These are phyloP conservation scores for Rhododendron molle DNA, from an alignment of 148 eudicot species.

Conservation along the genomic window DNA sequence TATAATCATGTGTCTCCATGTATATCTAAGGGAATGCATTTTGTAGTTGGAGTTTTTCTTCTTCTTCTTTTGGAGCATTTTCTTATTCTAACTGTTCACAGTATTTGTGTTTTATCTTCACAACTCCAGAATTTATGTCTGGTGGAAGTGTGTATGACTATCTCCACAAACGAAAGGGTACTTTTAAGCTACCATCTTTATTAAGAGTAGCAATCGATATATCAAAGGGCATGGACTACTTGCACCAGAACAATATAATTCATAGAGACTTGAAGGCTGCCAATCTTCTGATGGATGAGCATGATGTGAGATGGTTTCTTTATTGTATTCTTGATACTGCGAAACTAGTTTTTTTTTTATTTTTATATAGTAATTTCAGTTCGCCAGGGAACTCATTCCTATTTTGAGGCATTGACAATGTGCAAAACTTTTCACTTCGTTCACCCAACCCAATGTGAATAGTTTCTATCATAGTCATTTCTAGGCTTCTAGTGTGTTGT, in stretches of 20 bases:
- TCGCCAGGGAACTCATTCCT: neutral
- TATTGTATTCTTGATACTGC: neutral
- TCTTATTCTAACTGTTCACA: neutral
- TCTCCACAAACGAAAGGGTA: slow-evolving; percentile 87
- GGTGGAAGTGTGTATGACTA: slow-evolving; percentile 96
- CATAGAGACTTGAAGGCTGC: slow-evolving; percentile 94
- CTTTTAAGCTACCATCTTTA: slow-evolving; percentile 76
- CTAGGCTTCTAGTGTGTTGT: neutral
- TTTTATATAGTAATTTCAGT: neutral
- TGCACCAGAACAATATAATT: slow-evolving; percentile 89
- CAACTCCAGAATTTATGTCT: slow-evolving; percentile 71
- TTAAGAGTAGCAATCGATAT: slow-evolving; percentile 80
- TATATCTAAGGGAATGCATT: neutral
- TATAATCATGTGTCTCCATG: slow-evolving; percentile 9
- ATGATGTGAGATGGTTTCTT: slow-evolving; percentile 52
- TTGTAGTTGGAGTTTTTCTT: neutral
- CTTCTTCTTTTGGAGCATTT: neutral
- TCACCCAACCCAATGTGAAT: neutral
- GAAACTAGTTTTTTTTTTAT: neutral
- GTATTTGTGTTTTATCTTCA: neutral
- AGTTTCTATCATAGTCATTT: neutral
- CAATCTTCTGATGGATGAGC: slow-evolving; percentile 94
- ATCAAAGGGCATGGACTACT: slow-evolving; percentile 88
- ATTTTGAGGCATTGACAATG: neutral
- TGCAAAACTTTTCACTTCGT: neutral